phyloP scores from a whole-genome alignment of 2,329 filamentous ascomycete species.

The Fusarium camptoceras region DNA sequence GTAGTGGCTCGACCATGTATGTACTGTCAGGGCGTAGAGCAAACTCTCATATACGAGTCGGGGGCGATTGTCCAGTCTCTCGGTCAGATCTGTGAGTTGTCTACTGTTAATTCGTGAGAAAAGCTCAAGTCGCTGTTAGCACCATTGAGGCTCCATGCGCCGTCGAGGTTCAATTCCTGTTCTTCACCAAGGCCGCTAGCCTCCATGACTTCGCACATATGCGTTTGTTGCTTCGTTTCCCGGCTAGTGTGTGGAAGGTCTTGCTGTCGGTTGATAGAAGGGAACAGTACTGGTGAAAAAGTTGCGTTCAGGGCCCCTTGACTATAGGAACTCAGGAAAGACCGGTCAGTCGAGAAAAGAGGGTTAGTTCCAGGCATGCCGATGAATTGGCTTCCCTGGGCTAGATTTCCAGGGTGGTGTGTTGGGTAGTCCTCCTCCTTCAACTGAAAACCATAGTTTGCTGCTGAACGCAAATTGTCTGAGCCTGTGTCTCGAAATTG shows the following conservation, averaged over 20 bases:
- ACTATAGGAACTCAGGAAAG: conserved; percentile 46
- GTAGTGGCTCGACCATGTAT: background rate
- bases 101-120: conserved; percentile 40
- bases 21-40: background rate
- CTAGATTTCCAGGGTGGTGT: conserved; percentile 32
- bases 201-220: conserved; percentile 45
- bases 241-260: conserved; percentile 34
- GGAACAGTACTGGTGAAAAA: conserved; percentile 48
- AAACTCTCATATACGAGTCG: background rate
- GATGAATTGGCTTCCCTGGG: conserved; percentile 45
- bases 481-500: conserved; percentile 44
- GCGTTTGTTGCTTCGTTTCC: conserved; percentile 44
- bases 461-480: conserved; percentile 46
- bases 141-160: conserved; percentile 44
- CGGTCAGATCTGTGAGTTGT: conserved; percentile 45
- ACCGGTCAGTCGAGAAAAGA: conserved; percentile 50
- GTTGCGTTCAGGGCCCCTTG: conserved; percentile 38
- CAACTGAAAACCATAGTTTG: conserved; percentile 40
- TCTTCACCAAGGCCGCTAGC: conserved; percentile 28
- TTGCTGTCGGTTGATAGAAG: conserved; percentile 46
- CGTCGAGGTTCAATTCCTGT: conserved; percentile 44
- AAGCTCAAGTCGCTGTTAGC: conserved; percentile 40
- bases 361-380: conserved; percentile 49
- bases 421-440: conserved; percentile 48
- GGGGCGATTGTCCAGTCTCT: background rate